Percentiles rank a stretch among this genome's conserved stretches.
phyloP scores from a whole-genome alignment of 2,329 filamentous ascomycete species.

The Aspergillus ruber region DNA sequence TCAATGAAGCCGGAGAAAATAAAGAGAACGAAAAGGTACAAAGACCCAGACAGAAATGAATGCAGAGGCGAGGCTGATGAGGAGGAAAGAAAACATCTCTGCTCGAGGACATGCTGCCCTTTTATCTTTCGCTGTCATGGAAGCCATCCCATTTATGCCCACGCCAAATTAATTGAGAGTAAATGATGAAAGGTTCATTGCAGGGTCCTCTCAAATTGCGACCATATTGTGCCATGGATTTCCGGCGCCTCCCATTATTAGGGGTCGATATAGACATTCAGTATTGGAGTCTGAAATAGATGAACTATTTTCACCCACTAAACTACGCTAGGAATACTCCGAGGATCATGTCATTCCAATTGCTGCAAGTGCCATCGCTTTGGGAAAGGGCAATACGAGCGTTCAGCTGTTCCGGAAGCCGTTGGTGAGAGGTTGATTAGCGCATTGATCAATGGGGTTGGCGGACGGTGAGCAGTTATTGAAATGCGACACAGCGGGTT shows the following conservation, averaged over 20 bases:
- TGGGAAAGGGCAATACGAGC: not conserved
- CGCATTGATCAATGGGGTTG: not conserved
- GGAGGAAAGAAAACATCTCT: conserved; percentile 9
- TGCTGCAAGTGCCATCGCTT: not conserved
- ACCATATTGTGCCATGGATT: not conserved
- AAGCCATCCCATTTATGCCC: not conserved
- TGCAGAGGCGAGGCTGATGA: conserved; percentile 22
- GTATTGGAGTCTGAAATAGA: not conserved
- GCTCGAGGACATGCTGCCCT: conserved; percentile 3
- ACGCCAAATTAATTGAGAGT: not conserved
- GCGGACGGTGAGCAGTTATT: not conserved
- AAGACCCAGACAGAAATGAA: conserved; percentile 24
- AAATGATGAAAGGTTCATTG: not conserved
- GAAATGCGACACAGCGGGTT: not conserved
- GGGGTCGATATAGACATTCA: not conserved
- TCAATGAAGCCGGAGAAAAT: conserved; percentile 23
- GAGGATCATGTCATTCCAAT: not conserved
- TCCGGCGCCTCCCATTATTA: not conserved
- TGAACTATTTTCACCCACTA: not conserved
- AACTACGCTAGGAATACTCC: not conserved
- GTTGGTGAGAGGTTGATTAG: not conserved
- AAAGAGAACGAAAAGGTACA: conserved; percentile 24
- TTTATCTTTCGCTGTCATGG: conserved; percentile 9
- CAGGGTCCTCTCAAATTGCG: not conserved
- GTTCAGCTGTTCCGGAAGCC: not conserved